Percentiles rank a stretch among this genome's conserved stretches.
phyloP scores from a whole-genome alignment of 768 basidiomycete genomes.

The Phylloporus arenicola region DNA sequence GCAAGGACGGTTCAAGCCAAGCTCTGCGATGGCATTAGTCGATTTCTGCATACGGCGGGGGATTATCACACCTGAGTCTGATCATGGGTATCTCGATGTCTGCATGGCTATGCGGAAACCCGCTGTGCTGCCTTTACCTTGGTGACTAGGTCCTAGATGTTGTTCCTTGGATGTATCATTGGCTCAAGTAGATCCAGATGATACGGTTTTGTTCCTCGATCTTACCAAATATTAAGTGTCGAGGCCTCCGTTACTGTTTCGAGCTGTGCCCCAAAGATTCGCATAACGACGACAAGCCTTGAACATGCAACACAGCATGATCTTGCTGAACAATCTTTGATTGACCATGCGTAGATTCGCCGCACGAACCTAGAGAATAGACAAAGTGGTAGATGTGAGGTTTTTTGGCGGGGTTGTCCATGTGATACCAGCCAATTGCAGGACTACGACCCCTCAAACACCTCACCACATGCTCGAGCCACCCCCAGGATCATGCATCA shows the following conservation, averaged over 20 bases:
- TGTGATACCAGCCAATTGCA: not conserved
- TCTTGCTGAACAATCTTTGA: no score
- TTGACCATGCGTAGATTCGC: not conserved
- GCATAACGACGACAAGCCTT: not conserved
- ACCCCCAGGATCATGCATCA: not conserved
- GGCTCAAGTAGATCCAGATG: not conserved
- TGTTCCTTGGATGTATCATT: not conserved
- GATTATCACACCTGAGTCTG: conserved; percentile 20
- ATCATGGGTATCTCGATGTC: conserved; percentile 19
- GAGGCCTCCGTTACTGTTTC: not conserved
- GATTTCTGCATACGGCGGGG: conserved; percentile 40
- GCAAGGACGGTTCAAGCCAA: conserved; percentile 36
- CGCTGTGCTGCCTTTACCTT: conserved; percentile 18
- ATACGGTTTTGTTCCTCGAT: not conserved
- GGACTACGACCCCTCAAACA: not conserved
- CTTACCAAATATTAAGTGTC: no score
- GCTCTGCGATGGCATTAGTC: conserved; percentile 39
- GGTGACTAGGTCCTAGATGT: not conserved
- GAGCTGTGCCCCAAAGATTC: not conserved
- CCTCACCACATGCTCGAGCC: not conserved
- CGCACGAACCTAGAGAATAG: not conserved
- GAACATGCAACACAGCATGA: no score
- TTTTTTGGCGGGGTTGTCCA: not conserved
- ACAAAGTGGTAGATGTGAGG: no score
- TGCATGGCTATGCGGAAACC: conserved; percentile 21